Conservation (phyloP, 495 filamentous ascomycete genomes). For the Aspergillus kassunensis region DNA sequence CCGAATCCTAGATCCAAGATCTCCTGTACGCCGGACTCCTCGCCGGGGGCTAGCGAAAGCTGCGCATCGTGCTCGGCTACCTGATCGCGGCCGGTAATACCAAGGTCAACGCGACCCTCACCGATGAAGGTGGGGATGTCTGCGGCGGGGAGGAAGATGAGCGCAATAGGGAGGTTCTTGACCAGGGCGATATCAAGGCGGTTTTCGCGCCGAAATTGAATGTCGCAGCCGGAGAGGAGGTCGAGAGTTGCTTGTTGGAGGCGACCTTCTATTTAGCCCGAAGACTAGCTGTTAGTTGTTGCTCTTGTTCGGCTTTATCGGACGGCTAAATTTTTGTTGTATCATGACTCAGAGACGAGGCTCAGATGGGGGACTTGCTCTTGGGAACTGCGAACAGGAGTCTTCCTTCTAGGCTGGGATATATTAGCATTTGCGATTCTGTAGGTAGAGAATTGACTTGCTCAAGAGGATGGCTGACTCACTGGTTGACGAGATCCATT, state of each 20-base stretch:
- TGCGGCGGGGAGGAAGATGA: constrained; percentile 94
- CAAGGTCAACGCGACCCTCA: constrained; percentile 87
- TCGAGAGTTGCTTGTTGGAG: constrained; percentile 81
- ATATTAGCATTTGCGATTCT: constrained; percentile 7
- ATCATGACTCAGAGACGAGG: not conserved
- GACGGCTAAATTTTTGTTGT: not conserved
- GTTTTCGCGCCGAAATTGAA: constrained; percentile 90
- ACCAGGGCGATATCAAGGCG: constrained; percentile 95
- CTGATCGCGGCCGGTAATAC: constrained; percentile 91
- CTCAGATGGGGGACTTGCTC: constrained; percentile 56
- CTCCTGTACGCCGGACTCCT: constrained; percentile 69
- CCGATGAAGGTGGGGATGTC: constrained; percentile 97
- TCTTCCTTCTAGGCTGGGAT: constrained; percentile 69
- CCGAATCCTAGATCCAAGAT: constrained; percentile 90
- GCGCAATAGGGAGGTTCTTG: constrained; percentile 89
- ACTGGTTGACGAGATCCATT: constrained; percentile 84
- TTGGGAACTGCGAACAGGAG: constrained; percentile 96
- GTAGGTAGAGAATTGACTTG: not conserved
- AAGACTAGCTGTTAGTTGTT: not conserved
- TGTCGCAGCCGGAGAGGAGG: constrained; percentile 86
- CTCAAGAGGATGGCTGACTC: constrained; percentile 41
- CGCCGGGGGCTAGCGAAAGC: constrained; percentile 39
- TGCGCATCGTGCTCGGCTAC: constrained; percentile 84
- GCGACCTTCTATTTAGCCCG: constrained; percentile 69
- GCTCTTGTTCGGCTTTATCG: not conserved